Conservation (phyloP, 306 rosid genomes). For the Sophora flavescens region DNA sequence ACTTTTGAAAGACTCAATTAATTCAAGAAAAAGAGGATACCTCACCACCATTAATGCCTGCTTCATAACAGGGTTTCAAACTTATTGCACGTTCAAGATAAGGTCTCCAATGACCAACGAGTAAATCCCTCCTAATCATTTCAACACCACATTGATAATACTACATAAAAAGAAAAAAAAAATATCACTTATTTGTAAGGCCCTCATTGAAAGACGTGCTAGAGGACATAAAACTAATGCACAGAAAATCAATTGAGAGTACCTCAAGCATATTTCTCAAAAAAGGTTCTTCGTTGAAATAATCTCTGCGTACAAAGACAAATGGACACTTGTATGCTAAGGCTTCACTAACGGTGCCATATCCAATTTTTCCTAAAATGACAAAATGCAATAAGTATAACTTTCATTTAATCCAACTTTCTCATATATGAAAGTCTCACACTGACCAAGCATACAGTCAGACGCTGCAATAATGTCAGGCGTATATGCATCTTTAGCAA, state of each 20-base stretch:
- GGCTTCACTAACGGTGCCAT: conserved; percentile 95
- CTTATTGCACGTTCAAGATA: conserved; percentile 95
- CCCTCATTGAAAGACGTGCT: not conserved
- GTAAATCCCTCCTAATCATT: conserved; percentile 97
- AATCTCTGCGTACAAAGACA: conserved; percentile 97
- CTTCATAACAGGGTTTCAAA: conserved; percentile 95
- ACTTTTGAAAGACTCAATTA: conserved; percentile 32
- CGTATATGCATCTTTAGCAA: conserved; percentile 84
- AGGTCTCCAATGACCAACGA: conserved; percentile 99
- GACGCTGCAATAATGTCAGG: conserved; percentile 94
- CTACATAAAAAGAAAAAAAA: conserved; percentile 49
- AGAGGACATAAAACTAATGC: conserved; percentile 20
- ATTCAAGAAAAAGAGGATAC: conserved; percentile 53
- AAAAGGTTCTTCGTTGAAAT: conserved; percentile 98
- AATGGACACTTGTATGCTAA: conserved; percentile 91
- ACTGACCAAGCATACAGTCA: conserved; percentile 98
- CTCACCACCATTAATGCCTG: conserved; percentile 96
- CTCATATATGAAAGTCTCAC: conserved; percentile 29
- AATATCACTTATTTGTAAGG: conserved; percentile 41
- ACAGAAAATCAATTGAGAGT: conserved; percentile 28
- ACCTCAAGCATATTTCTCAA: conserved; percentile 99
- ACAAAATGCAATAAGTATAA: conserved; percentile 17
- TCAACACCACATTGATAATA: conserved; percentile 93
- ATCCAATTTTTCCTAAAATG: conserved; percentile 93
- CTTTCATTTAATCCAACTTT: conserved; percentile 37